Base-by-base conservation (phyloP, 1,284 basidiomycete species). In the Moesziomyces globuligerus region DNA sequence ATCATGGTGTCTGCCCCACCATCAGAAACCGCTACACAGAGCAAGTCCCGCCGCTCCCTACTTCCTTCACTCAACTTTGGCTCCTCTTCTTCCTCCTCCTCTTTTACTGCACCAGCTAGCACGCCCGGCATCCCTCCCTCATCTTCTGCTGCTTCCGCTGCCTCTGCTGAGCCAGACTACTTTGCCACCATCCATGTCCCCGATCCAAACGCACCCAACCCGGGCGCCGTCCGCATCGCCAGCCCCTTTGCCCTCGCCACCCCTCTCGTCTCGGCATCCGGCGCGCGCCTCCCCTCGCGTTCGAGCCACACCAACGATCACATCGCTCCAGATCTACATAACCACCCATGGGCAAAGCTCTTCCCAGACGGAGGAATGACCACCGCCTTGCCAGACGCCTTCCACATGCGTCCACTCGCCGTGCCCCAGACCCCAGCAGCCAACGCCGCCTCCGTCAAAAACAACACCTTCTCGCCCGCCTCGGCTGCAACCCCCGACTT, bases 331-430 rank as follows among this genome's bases (percentile, higher is more conserved):
- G 62, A 66, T 10, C 20, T 39, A 46, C 54, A 69, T 21, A 23
- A 51, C 17, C 70, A 72, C 53, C 70, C 65, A 2, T 72, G 70
- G 70, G 64, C 70, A 2, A 58, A 58, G 39, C 47, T 72, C 11
- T 72, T 72, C 23, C 58, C 58, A 4, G 70, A 72, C 25, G 59
- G 48, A 17, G 70, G 65, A 36, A 68, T 72, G 64, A 34, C 66
- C 8, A 72, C 70, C 21, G 65, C 70, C 1, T 47, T 72, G 11
- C 70, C 70, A 20, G 64, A 68, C 17, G 34, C 44, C 28, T 66
- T 72, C 11, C 52, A 44, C 17, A 55, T 58, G 36, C 46, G 28
- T 11, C 48, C 43, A 10, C 44, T 72, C 8, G 52, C 28, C 25
- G 57, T 72, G 4, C 70, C 70, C 7, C 65, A 54, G 17, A 68